phyloP scores from a whole-genome alignment of 2,329 filamentous ascomycete genomes.

The Botryosphaeria dothidea region DNA sequence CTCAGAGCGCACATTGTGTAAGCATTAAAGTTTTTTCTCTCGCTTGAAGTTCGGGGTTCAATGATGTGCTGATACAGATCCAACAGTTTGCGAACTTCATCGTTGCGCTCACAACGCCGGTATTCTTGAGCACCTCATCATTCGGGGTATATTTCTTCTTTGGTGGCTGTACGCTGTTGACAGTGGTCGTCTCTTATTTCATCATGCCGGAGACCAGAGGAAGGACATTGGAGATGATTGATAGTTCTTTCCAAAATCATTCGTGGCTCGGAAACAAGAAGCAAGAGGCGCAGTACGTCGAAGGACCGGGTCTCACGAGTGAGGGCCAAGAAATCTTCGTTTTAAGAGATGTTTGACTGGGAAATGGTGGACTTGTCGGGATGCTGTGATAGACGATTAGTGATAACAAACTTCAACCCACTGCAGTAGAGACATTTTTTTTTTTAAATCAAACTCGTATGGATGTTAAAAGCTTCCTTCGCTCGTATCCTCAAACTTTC shows the following conservation, averaged over 20 bases:
- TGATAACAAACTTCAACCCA: too few relatives aligned
- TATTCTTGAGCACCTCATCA: constrained; percentile 48
- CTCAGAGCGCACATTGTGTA: constrained; percentile 56
- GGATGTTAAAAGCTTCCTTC: too few relatives aligned
- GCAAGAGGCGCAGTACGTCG: background rate
- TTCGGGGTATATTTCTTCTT: constrained; percentile 37
- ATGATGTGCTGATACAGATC: background rate
- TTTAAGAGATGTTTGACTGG: too few relatives aligned
- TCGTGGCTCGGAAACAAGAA: background rate
- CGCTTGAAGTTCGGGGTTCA: too few relatives aligned
- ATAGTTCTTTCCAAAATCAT: constrained; percentile 46
- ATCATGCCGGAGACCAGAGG: constrained; percentile 57
- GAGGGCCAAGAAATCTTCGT: too few relatives aligned
- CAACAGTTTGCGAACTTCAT: constrained; percentile 31
- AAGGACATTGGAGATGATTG: constrained; percentile 50
- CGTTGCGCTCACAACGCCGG: constrained; percentile 46
- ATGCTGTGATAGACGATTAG: too few relatives aligned
- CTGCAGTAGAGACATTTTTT: too few relatives aligned
- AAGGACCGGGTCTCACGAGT: too few relatives aligned
- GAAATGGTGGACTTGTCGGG: too few relatives aligned
- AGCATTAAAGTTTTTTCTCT: constrained; percentile 21
- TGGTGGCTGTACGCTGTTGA: constrained; percentile 27
- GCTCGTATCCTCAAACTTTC: too few relatives aligned
- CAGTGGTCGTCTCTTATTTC: constrained; percentile 28
- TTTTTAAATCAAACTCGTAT: too few relatives aligned